A percentile compares a stretch with the other conserved stretches of the same genome.
Conservation (phyloP, 257 asterid genomes). For the Solanum sejunctum region DNA sequence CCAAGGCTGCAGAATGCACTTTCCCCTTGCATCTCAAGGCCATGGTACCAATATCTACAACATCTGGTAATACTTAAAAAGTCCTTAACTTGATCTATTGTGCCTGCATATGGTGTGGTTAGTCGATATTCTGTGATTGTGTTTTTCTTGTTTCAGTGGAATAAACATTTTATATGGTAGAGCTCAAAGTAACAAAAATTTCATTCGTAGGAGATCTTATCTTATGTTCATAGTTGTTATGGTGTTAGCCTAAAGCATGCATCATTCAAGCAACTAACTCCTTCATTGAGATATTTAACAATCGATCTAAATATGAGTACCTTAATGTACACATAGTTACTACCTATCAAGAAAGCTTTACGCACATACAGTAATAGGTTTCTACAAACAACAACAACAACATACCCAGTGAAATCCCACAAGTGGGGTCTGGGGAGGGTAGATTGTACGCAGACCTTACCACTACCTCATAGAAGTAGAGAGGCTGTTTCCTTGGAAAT, state of each 20-base stretch:
- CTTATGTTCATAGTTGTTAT: not conserved
- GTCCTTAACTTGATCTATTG: not conserved
- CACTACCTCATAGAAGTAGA: too few species aligned
- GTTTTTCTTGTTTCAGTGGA: not conserved
- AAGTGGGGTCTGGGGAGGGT: too few species aligned
- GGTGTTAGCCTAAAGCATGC: not conserved
- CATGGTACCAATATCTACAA: slow-evolving; percentile 39
- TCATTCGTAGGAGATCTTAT: not conserved
- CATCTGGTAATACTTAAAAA: slow-evolving; percentile 32
- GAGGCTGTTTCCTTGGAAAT: too few species aligned
- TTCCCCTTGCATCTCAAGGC: slow-evolving; percentile 34
- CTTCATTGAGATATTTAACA: not conserved
- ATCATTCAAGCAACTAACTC: not conserved
- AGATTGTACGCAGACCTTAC: too few species aligned
- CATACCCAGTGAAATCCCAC: too few species aligned
- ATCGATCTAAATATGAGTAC: not conserved
- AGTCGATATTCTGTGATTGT: not conserved
- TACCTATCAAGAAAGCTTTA: not conserved
- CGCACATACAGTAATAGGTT: not conserved
- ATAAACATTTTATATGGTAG: not conserved
- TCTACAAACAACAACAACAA: too few species aligned
- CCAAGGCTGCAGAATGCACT: slow-evolving; percentile 22
- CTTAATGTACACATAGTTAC: not conserved
- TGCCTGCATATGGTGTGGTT: not conserved
- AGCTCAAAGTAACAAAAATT: not conserved